phyloP scores from a whole-genome alignment of 768 basidiomycete species.

The Tremella fuciformis region DNA sequence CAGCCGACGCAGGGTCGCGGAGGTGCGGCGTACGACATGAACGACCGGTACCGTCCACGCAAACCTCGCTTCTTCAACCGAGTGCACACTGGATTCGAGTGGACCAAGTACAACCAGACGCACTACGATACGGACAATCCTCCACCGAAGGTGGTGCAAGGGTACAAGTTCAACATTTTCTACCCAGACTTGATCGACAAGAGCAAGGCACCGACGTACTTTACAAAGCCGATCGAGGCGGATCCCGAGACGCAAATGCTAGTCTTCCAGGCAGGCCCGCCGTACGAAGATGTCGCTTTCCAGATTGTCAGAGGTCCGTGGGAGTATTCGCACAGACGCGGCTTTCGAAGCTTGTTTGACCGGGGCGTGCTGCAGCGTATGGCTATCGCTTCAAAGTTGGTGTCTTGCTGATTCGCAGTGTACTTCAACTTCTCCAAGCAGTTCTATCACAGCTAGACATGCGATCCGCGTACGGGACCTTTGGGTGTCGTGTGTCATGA shows the following conservation, averaged over 20 bases:
- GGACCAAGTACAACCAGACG: slow-evolving; percentile 99
- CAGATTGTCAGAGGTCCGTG: slow-evolving; percentile 95
- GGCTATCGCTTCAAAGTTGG: slow-evolving; percentile 6
- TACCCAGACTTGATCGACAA: slow-evolving; percentile 99
- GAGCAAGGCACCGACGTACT: slow-evolving; percentile 92
- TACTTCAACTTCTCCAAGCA: slow-evolving; percentile 44
- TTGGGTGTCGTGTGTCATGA: no score
- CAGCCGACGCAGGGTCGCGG: slow-evolving; percentile 50
- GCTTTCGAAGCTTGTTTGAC: slow-evolving; percentile 95
- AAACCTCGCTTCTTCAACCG: slow-evolving; percentile 99
- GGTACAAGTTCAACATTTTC: slow-evolving; percentile 99
- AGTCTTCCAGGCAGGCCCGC: slow-evolving; percentile 92
- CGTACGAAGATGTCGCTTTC: slow-evolving; percentile 98
- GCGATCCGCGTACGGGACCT: no score
- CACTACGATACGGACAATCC: slow-evolving; percentile 98
- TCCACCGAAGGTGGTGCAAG: slow-evolving; percentile 98
- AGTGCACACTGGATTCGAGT: slow-evolving; percentile 98
- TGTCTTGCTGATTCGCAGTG: slow-evolving; percentile 20
- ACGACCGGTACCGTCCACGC: slow-evolving; percentile 94
- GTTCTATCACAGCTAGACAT: slow-evolving; percentile 39
- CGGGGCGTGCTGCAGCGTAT: slow-evolving; percentile 79
- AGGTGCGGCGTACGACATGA: slow-evolving; percentile 83
- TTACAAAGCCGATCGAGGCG: slow-evolving; percentile 86
- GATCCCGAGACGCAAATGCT: slow-evolving; percentile 93
- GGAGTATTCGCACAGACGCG: slow-evolving; percentile 91